These are phyloP conservation scores for Globisporangium mamillatum DNA, from an alignment of 352 stramenopile species.

Conservation along the genomic window DNA sequence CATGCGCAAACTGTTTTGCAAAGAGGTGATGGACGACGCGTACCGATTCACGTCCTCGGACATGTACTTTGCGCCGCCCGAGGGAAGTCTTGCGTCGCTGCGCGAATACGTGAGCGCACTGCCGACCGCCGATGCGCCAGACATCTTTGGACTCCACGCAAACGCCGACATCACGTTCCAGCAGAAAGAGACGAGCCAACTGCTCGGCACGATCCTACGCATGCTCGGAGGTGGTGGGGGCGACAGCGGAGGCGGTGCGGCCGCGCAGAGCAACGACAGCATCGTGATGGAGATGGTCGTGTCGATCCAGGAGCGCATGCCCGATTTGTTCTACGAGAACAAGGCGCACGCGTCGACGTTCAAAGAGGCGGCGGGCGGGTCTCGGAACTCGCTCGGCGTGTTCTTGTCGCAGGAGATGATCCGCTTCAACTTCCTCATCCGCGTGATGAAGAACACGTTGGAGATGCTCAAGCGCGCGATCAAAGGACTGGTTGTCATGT, in stretches of 20 bases:
- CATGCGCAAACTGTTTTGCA: constrained; percentile 91
- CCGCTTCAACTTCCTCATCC: constrained; percentile 87
- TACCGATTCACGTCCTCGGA: constrained; percentile 79
- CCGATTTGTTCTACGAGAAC: constrained; percentile 54
- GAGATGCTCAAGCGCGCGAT: constrained; percentile 89
- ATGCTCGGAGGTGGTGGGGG: constrained; percentile 69
- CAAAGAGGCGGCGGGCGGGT: constrained; percentile 67
- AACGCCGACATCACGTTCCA: constrained; percentile 95
- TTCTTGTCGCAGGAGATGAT: constrained; percentile 91
- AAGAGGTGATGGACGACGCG: constrained; percentile 82
- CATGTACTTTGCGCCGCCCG: constrained; percentile 76
- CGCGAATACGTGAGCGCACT: constrained; percentile 85
- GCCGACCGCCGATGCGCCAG: constrained; percentile 81
- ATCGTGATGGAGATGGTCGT: constrained; percentile 85
- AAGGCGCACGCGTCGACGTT: constrained; percentile 83
- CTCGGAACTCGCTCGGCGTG: constrained; percentile 91
- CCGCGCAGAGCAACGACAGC: constrained; percentile 59
- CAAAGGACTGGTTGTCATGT: constrained; percentile 91
- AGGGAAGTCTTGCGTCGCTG: constrained; percentile 51
- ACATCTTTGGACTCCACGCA: constrained; percentile 91
- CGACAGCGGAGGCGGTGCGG: constrained; percentile 31
- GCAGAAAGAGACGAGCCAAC: constrained; percentile 87
- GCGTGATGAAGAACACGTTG: constrained; percentile 83
- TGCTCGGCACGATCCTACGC: constrained; percentile 66
- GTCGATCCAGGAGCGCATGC: constrained; percentile 80